Conservation (phyloP, 495 filamentous ascomycete genomes). For the Coniosporium apollinis region DNA sequence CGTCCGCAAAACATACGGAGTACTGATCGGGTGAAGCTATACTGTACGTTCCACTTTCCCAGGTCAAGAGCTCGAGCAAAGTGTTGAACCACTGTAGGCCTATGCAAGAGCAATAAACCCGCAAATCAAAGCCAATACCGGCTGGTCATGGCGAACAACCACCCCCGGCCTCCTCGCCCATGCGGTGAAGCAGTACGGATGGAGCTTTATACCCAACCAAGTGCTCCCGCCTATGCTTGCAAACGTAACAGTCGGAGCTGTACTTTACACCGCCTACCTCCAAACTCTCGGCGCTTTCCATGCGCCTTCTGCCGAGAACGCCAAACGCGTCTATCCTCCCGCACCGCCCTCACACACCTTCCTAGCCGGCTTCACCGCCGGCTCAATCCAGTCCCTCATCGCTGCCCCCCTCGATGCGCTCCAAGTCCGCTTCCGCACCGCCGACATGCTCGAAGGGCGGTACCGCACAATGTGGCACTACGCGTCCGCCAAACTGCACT, state of each 20-base stretch:
- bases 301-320: conserved; percentile 48
- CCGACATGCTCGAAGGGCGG: conserved; percentile 47
- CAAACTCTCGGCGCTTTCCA: conserved; percentile 59
- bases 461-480: conserved; percentile 77
- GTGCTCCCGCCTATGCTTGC: conserved; percentile 72
- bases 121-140: conserved; percentile 31
- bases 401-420: conserved; percentile 83
- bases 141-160: conserved; percentile 55
- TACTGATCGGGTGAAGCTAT: conserved; percentile 28
- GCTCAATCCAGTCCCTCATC: conserved; percentile 58
- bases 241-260: conserved; percentile 64
- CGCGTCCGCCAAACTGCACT: conserved; percentile 48
- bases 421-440: conserved; percentile 58
- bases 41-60: conserved; percentile 30
- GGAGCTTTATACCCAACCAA: conserved; percentile 77
- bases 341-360: conserved; percentile 50
- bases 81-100: conserved; percentile 27
- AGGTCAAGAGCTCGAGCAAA: conserved; percentile 3
- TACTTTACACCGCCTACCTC: conserved; percentile 78
- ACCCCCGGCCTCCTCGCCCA: conserved; percentile 66
- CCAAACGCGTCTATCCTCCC: conserved; percentile 60
- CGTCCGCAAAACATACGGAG: too few species aligned
- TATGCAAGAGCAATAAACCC: conserved; percentile 56
- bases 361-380: conserved; percentile 59
- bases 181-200: conserved; percentile 63